These are phyloP conservation scores for Rheum nobile DNA, from an alignment of 148 eudicot genomes.

Conservation along the genomic window DNA sequence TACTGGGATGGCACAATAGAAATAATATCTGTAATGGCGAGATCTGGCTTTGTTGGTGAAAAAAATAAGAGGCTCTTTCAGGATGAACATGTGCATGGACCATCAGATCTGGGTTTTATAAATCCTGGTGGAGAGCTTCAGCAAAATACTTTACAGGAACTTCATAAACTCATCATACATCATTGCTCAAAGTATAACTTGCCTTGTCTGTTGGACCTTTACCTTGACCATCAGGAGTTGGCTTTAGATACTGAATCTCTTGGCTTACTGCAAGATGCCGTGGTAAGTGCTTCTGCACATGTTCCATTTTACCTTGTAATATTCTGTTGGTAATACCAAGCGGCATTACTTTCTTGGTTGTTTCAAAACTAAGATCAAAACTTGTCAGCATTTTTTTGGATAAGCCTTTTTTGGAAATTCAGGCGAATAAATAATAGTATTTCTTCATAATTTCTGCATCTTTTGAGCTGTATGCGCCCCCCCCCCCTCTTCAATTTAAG, in stretches of 20 bases:
- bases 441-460: background rate
- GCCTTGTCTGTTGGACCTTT: constrained; percentile 79
- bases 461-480: background rate
- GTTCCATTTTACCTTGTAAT: background rate
- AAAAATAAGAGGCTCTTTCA: constrained; percentile 13
- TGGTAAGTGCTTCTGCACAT: constrained; percentile 37
- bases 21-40: constrained; percentile 62
- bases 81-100: constrained; percentile 28
- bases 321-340: background rate
- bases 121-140: constrained; percentile 20
- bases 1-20: constrained; percentile 69
- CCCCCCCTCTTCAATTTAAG: background rate
- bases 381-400: background rate
- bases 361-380: background rate
- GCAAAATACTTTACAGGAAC: constrained; percentile 39
- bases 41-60: constrained; percentile 52
- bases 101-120: constrained; percentile 24
- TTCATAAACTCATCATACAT: constrained; percentile 63
- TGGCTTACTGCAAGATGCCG: constrained; percentile 47
- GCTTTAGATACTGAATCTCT: constrained; percentile 50
- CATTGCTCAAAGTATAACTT: constrained; percentile 58
- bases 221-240: constrained; percentile 82
- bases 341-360: background rate
- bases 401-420: background rate
- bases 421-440: background rate